Evolutionary conservation across 2,329 filamentous ascomycete species (phyloP), one percentile per base, ranked within the genome.

Genomic region (Myrmaecium sp.): DNA sequence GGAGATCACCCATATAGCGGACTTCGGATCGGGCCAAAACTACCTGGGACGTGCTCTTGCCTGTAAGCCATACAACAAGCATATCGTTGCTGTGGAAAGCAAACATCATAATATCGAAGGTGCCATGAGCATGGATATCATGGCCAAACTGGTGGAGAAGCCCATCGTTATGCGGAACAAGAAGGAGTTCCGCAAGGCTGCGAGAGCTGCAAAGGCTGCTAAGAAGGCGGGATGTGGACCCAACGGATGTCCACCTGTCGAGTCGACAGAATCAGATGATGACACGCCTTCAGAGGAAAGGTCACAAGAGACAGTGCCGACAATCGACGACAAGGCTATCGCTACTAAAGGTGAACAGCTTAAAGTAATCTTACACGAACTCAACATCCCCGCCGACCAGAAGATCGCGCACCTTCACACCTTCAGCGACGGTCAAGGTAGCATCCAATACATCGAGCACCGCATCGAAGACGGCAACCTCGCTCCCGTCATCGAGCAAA

Each of bases 1-100:
- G 6, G 44, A 47, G 5, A 73, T 94, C 33, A 80, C 82, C 0
- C 84, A 95, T 54, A 72, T 93, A 31, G 75, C 95, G 25, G 89
- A 98, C 53, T 93, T 95, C 51, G 89, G 89, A 15, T 93, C 83
- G 28, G 89, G 89, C 0, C 86, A 95, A 49, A 95, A 94, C 45
- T 98, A 98, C 44, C 70, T 98, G 3, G 86, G 89, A 1, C 68
- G 89, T 23, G 78, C 81, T 1, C 60, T 98, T 31, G 86, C 86
- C 9, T 82, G 76, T 34, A 64, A 74, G 28, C 83, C 84, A 1
- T 93, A 92, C 54, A 80, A 84, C 42, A 73, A 74, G 41, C 71
- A 83, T 37, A 77, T 95, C 22, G 72, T 95, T 29, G 89, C 86
- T 2, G 82, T 98, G 17, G 89, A 98, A 52, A 79, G 82, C 31